A percentile compares a stretch with the other conserved stretches of the same genome.
Evolutionary conservation across 352 stramenopile genomes (phyloP).

Genomic region (Aphanomyces astaci): DNA sequence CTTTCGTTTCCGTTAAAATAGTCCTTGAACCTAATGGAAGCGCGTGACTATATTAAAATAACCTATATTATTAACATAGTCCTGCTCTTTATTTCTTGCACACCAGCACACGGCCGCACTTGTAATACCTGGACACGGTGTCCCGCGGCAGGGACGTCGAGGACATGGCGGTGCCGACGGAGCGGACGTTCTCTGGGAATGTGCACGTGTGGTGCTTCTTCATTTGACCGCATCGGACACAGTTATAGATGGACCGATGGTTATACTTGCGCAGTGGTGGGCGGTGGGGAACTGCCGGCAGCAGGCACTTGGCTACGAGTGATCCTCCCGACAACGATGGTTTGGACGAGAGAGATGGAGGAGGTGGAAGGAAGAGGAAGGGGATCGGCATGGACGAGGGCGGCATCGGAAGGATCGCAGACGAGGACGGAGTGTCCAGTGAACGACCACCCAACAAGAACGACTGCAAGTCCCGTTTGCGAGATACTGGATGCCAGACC

Average conservation of each 20-base stretch:
- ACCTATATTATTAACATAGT: too few species aligned
- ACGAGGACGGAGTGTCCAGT: too few species aligned
- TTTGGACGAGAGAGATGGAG: not conserved
- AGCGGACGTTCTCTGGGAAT: conserved; percentile 19
- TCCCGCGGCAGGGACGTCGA: not conserved
- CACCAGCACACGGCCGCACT: conserved; percentile 19
- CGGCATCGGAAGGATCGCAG: too few species aligned
- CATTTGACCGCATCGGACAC: conserved; percentile 19
- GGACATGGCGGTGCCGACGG: conserved; percentile 12
- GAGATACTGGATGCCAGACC: not conserved
- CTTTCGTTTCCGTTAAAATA: too few species aligned
- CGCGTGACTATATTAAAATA: too few species aligned
- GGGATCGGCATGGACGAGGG: not conserved
- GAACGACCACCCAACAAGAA: not conserved
- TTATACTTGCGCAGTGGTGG: conserved; percentile 8
- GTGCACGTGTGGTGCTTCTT: conserved; percentile 14
- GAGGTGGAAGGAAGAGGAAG: not conserved
- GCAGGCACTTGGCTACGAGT: not conserved
- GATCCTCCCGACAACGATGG: too few species aligned
- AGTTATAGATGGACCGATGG: conserved; percentile 19
- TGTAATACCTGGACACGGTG: conserved; percentile 21
- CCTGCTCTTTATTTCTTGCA: conserved; percentile 15
- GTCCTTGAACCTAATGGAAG: too few species aligned
- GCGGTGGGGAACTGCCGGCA: not conserved
- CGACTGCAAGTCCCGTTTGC: not conserved